phyloP scores from a whole-genome alignment of 1,284 basidiomycete species.

The Ganoderma multipileum region DNA sequence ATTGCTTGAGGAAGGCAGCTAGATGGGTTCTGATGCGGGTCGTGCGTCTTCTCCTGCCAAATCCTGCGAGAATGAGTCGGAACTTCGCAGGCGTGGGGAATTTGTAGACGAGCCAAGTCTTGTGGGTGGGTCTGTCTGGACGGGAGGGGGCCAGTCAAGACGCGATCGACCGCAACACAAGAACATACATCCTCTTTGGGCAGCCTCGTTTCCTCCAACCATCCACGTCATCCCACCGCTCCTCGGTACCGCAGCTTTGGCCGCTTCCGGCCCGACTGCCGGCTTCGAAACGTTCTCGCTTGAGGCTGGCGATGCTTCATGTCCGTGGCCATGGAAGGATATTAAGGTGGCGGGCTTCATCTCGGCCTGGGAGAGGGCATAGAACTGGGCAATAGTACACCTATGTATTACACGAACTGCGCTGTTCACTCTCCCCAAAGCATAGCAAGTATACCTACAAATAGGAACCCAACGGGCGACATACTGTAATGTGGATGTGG shows the following conservation, averaged over 20 bases:
- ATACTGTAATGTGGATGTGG: constrained; percentile 18
- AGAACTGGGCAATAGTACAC: not conserved
- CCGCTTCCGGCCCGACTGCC: not conserved
- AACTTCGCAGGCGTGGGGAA: not conserved
- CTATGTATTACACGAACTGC: constrained; percentile 7
- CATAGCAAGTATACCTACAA: constrained; percentile 6
- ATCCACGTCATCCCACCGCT: not conserved
- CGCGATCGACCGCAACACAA: not conserved
- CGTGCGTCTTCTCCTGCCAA: not conserved
- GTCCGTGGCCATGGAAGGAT: not conserved
- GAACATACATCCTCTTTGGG: not conserved
- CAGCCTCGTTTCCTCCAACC: not conserved
- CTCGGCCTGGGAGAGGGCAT: not conserved
- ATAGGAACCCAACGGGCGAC: constrained; percentile 9
- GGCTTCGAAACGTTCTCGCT: not conserved
- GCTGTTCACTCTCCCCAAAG: constrained; percentile 1
- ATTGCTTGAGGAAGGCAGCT: constrained; percentile 24
- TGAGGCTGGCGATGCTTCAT: not conserved
- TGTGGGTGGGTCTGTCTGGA: not conserved
- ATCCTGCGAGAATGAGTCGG: not conserved
- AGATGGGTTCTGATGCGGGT: constrained; percentile 4
- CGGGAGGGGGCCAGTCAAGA: not conserved
- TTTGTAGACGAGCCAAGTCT: not conserved
- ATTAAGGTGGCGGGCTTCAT: not conserved
- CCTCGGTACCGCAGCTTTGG: not conserved